Evolutionary conservation across 2,329 filamentous ascomycete genomes (phyloP), one percentile per base, ranked within the genome.

Genomic region (Talaromyces marneffei): DNA sequence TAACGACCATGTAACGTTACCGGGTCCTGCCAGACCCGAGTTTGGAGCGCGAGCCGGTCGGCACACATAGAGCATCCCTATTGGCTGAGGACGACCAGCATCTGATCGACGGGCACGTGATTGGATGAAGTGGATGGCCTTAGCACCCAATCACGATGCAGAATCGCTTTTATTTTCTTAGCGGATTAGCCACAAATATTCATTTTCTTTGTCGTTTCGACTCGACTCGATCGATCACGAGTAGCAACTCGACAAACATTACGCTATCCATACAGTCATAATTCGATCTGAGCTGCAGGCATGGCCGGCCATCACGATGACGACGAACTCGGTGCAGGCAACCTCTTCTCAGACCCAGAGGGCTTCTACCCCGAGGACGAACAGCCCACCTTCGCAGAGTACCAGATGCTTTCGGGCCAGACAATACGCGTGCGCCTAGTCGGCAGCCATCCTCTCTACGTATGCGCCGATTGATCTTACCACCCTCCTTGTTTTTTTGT

Each of bases 381-480:
- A 53, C 84, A 87, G 53, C 86, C 91, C 7, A 93, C 89, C 2
- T 86, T 84, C 64, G 86, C 89, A 65, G 82, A 85, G 46, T 89
- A 95, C 78, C 84, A 81, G 23, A 83, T 93, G 72, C 78, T 84
- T 61, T 85, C 83, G 37, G 90, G 89, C 63, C 74, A 85, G 65
- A 78, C 79, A 29, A 78, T 95, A 66, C 85, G 80, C 56, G 83
- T 96, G 65, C 85, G 90, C 68, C 85, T 97, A 12, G 90, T 96
- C 48, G 92, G 92, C 63, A 87, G 90, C 75, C 93, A 90, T 79
- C 90, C 92, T 25, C 84, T 95, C 14, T 96, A 95, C 85, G 85
- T 87, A 83, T 76, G 77, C 61, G 67, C 62, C 57, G n/a, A n/a
- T n/a, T n/a, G n/a, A n/a, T n/a, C n/a, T n/a, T n/a, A n/a, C n/a